Base-by-base conservation (phyloP, 768 basidiomycete genomes). In the Xerocomellus chrysenteron region DNA sequence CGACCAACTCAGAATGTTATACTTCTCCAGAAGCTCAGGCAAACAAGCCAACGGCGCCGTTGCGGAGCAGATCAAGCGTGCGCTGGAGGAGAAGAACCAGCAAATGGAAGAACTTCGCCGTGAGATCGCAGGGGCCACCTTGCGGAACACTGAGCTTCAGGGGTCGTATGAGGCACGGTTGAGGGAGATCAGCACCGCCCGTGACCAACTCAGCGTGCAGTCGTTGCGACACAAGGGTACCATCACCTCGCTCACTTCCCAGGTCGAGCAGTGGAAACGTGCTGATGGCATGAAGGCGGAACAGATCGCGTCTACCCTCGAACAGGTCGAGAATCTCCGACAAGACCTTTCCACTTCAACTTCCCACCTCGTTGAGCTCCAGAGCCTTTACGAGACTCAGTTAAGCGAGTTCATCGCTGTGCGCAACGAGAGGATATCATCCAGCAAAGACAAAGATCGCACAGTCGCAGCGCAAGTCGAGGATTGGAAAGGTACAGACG, bases 21-120 rank as follows among this genome's bases (percentile, higher is more conserved):
- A 54, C 19, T n/a, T 9, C 17, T 47, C n/a, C 1, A 33, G 21
- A 21, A 14, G 3, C 14, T 9, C 19, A 4, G 21, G 4, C 19
- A 4, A 21, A 21, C 3, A 21, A n/a, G 33, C 42, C 30, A 7
- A 36, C 9, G 7, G 14, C 6, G 26, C 19, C 2, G 39, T 55
- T 30, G 10, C 48, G 9, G 7, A 47, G 19, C 24, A 30, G 10
- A 45, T 59, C n/a, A 24, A 35, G 17, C 2, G 1, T 14, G 47
- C 32, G 3, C 9, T 53, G 47, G 19, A 48, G 19, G 24, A 50
- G 21, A 58, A 50, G 43, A 32, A 50, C 8, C 30, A 48, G 13
- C 10, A 44, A n/a, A 44, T 59, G 21, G 30, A 35, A 10, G 41
- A 50, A n/a, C 61, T 61, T 53, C 48, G 52, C 36, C 19, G 11